A percentile compares a stretch with the other conserved stretches of the same genome.
Evolutionary conservation across 495 filamentous ascomycete species (phyloP).

Genomic region (Talaromyces stipitatus): DNA sequence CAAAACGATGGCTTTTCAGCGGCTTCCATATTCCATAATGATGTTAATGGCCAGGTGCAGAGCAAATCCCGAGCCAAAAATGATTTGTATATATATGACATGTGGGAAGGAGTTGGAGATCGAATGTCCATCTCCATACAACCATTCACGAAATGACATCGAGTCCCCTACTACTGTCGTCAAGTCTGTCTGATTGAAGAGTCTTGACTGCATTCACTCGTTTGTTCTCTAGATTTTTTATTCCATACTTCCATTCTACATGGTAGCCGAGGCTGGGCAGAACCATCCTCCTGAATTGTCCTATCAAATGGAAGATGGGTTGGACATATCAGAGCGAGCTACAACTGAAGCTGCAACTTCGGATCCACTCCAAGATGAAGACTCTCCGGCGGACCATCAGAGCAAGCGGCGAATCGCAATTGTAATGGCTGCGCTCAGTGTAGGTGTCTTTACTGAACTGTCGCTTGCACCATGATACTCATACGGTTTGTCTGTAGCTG

Average conservation of each 20-base stretch:
- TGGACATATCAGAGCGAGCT: background rate
- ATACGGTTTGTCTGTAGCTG: slow-evolving; percentile 22
- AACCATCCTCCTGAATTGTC: background rate
- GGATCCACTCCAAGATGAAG: background rate
- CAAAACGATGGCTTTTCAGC: too few relatives aligned
- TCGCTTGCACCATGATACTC: slow-evolving; percentile 1
- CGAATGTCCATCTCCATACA: background rate
- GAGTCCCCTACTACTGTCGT: background rate
- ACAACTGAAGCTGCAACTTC: background rate
- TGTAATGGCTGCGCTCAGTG: slow-evolving; percentile 43
- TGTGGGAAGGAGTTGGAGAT: background rate
- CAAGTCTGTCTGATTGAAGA: background rate
- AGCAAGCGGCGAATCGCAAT: slow-evolving; percentile 40
- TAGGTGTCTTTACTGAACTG: slow-evolving; percentile 16
- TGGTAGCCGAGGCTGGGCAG: background rate
- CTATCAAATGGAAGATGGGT: background rate
- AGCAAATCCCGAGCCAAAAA: too few relatives aligned
- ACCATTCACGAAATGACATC: background rate
- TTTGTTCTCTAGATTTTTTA: background rate
- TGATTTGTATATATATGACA: background rate
- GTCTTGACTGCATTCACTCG: too few relatives aligned
- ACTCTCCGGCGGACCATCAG: slow-evolving; percentile 33
- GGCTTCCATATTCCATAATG: too few relatives aligned
- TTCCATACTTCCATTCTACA: background rate
- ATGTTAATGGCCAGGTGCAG: too few relatives aligned